These are phyloP conservation scores for Cubamyces lactineus DNA, from an alignment of 768 basidiomycete species.

Conservation along the genomic window DNA sequence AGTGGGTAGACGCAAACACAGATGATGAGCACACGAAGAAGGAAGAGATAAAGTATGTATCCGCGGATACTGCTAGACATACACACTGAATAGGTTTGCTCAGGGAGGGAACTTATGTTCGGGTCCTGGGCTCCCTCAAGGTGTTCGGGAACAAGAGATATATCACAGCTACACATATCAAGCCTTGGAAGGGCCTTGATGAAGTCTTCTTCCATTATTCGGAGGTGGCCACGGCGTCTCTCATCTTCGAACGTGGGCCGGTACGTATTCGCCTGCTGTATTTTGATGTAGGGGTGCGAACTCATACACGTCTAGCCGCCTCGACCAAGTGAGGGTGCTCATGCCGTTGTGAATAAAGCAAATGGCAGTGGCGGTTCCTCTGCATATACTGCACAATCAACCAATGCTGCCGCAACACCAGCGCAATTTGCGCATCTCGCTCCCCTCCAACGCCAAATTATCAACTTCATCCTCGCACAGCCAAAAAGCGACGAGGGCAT, in stretches of 20 bases:
- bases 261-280: conserved; percentile 41
- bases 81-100: not conserved
- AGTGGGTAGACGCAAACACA: conserved; percentile 75
- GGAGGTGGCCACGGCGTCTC: conserved; percentile 71
- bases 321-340: conserved; percentile 28
- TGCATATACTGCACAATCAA: conserved; percentile 39
- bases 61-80: not conserved
- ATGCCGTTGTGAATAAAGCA: conserved; percentile 5
- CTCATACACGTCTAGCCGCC: conserved; percentile 13
- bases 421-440: conserved; percentile 62
- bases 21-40: conserved; percentile 57
- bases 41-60: conserved; percentile 49
- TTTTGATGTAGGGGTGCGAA: not conserved
- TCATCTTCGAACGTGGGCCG: conserved; percentile 68
- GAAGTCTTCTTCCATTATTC: conserved; percentile 84
- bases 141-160: conserved; percentile 80
- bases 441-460: conserved; percentile 61
- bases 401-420: conserved; percentile 21
- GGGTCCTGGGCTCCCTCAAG: conserved; percentile 82
- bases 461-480: conserved; percentile 59
- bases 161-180: conserved; percentile 77
- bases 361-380: conserved; percentile 27
- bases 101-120: conserved; percentile 79
- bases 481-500: conserved; percentile 64
- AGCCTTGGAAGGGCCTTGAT: conserved; percentile 65